A percentile compares a stretch with the other conserved stretches of the same genome.
Conservation (phyloP, 768 basidiomycete genomes). For the Lentinus tigrinus region DNA sequence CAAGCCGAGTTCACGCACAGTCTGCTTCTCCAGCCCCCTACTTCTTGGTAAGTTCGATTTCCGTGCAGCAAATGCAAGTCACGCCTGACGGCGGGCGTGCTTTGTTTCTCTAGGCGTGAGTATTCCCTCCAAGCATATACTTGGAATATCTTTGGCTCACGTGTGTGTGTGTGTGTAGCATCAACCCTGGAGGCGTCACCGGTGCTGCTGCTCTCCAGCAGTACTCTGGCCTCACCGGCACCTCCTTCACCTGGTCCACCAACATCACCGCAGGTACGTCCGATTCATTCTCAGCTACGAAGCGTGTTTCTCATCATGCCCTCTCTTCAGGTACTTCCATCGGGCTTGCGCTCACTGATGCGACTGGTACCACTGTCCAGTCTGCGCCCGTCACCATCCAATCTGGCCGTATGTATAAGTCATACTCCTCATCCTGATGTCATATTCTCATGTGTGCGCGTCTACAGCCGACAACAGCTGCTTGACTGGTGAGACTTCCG, state of each 20-base stretch:
- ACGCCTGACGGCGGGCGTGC: not conserved
- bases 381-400: constrained; percentile 52
- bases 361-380: constrained; percentile 48
- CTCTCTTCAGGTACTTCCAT: constrained; percentile 44
- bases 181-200: constrained; percentile 52
- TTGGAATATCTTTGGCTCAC: too few relatives aligned
- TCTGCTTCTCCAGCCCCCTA: constrained; percentile 48
- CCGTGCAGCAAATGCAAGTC: not conserved
- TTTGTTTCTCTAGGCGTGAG: constrained; percentile 30
- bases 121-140: constrained; percentile 16
- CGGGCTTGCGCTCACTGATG: constrained; percentile 62
- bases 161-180: constrained; percentile 42
- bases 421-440: not conserved
- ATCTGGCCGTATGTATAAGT: constrained; percentile 45
- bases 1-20: not conserved
- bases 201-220: constrained; percentile 42
- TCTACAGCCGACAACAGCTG: constrained; percentile 37
- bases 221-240: constrained; percentile 42
- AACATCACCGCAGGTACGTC: constrained; percentile 48
- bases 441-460: not conserved
- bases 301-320: not conserved
- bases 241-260: constrained; percentile 52
- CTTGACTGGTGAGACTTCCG: constrained; percentile 26
- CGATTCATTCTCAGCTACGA: not conserved
- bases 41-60: constrained; percentile 51